Evolutionary conservation across 306 rosid genomes (phyloP).

Genomic region (Pterocarpus macrocarpus): DNA sequence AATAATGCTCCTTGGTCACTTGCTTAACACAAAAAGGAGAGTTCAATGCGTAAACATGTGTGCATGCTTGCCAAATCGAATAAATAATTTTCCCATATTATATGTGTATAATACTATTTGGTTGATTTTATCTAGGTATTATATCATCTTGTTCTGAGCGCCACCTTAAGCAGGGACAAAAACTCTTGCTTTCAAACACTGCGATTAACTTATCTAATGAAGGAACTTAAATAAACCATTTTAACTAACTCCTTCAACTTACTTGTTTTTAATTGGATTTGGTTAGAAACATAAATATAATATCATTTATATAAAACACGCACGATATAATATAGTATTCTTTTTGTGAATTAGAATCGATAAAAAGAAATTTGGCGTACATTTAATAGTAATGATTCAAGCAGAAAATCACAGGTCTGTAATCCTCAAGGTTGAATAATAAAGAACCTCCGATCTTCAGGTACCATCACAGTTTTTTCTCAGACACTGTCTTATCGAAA

Average conservation of each 20-base stretch:
- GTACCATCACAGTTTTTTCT: too few relatives aligned
- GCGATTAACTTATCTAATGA: neutral
- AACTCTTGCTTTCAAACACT: neutral
- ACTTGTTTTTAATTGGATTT: neutral
- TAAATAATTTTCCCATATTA: neutral
- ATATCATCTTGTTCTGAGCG: too few relatives aligned
- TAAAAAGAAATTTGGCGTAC: too few relatives aligned
- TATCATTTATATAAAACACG: too few relatives aligned
- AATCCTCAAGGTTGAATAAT: too few relatives aligned
- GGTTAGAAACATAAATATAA: neutral
- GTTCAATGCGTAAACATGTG: neutral
- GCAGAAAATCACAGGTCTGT: too few relatives aligned
- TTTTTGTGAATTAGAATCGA: too few relatives aligned
- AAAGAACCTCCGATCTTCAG: too few relatives aligned
- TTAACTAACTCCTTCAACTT: neutral
- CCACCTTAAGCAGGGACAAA: neutral
- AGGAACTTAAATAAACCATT: too few relatives aligned
- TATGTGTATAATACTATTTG: neutral
- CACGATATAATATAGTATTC: too few relatives aligned
- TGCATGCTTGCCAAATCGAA: constrained; percentile 18
- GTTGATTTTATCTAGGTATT: neutral
- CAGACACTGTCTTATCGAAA: neutral
- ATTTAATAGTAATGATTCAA: too few relatives aligned
- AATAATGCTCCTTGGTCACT: neutral
- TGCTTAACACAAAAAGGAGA: neutral